These are phyloP conservation scores for Talaromyces trachyspermus DNA, from an alignment of 495 filamentous ascomycete genomes.

Conservation along the genomic window DNA sequence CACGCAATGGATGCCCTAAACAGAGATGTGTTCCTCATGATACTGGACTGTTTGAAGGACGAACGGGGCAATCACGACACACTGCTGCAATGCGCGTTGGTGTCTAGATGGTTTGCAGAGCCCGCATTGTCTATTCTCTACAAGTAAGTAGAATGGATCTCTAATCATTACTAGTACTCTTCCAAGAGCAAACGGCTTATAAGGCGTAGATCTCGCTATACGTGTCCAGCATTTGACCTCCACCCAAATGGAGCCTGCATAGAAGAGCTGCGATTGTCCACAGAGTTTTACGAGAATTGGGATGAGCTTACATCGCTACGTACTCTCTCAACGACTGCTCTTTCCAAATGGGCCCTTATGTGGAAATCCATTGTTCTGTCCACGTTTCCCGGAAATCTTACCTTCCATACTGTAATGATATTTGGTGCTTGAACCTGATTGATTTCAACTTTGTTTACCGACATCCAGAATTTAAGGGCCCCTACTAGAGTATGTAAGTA, in stretches of 20 bases:
- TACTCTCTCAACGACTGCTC: neutral
- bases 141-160: conserved; percentile 30
- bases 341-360: conserved; percentile 48
- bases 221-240: conserved; percentile 27
- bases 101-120: conserved; percentile 33
- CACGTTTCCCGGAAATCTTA: conserved; percentile 45
- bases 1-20: conserved; percentile 17
- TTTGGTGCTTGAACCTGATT: conserved; percentile 53
- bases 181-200: conserved; percentile 3
- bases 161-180: no score
- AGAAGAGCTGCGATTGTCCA: conserved; percentile 24
- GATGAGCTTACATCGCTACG: no score
- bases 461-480: conserved; percentile 35
- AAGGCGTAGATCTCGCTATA: conserved; percentile 21
- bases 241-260: conserved; percentile 27
- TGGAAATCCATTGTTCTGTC: conserved; percentile 68
- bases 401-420: conserved; percentile 64
- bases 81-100: conserved; percentile 21
- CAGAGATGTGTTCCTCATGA: conserved; percentile 19
- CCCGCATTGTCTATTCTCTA: conserved; percentile 59
- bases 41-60: conserved; percentile 22
- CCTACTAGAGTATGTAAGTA: conserved; percentile 34
- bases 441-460: conserved; percentile 52
- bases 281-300: no score
- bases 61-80: conserved; percentile 21